Evolutionary conservation across 805 yeast species (phyloP).

Genomic region (Metschnikowia matae): DNA sequence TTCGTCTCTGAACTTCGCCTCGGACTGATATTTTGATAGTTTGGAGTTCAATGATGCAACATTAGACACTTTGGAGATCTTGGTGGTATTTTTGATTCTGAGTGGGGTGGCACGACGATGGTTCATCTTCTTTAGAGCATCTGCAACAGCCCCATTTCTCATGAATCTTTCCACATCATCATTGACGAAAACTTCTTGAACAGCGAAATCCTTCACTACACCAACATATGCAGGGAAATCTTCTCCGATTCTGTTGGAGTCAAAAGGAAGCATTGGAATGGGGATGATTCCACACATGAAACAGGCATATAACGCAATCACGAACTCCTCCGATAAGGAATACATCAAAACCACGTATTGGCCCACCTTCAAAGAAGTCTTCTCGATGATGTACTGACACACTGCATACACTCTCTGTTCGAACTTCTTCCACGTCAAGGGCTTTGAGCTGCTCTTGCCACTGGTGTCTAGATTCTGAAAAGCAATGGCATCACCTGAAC

Average conservation of each 20-base stretch:
- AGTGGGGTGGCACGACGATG: conserved; percentile 37
- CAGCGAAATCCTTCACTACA: conserved; percentile 66
- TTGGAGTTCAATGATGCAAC: conserved; percentile 40
- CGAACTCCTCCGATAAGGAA: conserved; percentile 81
- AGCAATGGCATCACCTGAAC: conserved; percentile 78
- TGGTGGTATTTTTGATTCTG: conserved; percentile 63
- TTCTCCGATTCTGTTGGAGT: conserved; percentile 61
- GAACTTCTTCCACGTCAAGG: conserved; percentile 70
- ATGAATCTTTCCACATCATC: conserved; percentile 65
- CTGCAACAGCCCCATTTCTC: conserved; percentile 63
- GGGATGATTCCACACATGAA: conserved; percentile 75
- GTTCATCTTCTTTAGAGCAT: conserved; percentile 49
- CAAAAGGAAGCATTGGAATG: conserved; percentile 71
- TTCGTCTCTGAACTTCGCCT: conserved; percentile 35
- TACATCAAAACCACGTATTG: conserved; percentile 77
- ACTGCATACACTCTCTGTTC: conserved; percentile 75
- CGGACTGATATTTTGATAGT: conserved; percentile 41
- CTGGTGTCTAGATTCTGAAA: conserved; percentile 44
- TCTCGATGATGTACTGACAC: conserved; percentile 64
- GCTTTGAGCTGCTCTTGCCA: conserved; percentile 34
- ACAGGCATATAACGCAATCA: conserved; percentile 82
- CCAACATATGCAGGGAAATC: conserved; percentile 66
- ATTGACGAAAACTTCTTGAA: conserved; percentile 71
- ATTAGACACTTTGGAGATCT: conserved; percentile 42
- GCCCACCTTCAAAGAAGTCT: conserved; percentile 61